A percentile compares a stretch with the other conserved stretches of the same genome.
Evolutionary conservation across 1,139 yeast species (phyloP).

Genomic region (Wickerhamomyces sp.): DNA sequence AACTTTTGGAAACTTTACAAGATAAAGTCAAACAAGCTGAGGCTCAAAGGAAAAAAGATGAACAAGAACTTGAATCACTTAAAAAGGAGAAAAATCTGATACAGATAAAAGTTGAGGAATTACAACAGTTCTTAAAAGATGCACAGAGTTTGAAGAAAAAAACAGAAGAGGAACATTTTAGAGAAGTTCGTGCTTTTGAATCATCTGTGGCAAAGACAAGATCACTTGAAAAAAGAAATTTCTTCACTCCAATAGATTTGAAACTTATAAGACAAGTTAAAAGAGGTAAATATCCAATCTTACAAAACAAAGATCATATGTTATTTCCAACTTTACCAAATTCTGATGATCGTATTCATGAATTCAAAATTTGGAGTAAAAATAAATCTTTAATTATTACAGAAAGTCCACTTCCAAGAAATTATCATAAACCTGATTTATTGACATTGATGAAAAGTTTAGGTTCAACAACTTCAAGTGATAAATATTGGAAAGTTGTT

Average conservation of each 20-base stretch:
- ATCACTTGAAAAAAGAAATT: conserved; percentile 39
- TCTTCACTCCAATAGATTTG: conserved; percentile 42
- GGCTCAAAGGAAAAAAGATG: conserved; percentile 6
- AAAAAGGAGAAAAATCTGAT: background rate
- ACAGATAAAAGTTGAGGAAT: conserved; percentile 14
- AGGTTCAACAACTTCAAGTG: conserved; percentile 24
- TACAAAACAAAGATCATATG: conserved; percentile 12
- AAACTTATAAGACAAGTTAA: conserved; percentile 7
- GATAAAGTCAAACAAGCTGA: conserved; percentile 2
- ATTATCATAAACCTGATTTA: conserved; percentile 38
- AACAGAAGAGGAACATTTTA: conserved; percentile 40
- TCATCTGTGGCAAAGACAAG: conserved; percentile 40
- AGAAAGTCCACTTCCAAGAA: conserved; percentile 37
- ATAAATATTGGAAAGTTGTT: conserved; percentile 28
- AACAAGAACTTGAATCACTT: conserved; percentile 2
- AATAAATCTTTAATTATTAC: conserved; percentile 35
- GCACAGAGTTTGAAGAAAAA: conserved; percentile 37
- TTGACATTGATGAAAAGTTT: conserved; percentile 40
- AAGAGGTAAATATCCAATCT: conserved; percentile 9
- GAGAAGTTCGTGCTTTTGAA: conserved; percentile 49
- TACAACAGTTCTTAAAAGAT: conserved; percentile 37
- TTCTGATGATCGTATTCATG: conserved; percentile 21
- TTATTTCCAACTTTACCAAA: conserved; percentile 16
- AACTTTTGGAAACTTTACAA: conserved; percentile 3
- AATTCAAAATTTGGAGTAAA: conserved; percentile 42